Percentiles rank a stretch among this genome's conserved stretches.
Evolutionary conservation across 2,329 filamentous ascomycete species (phyloP).

Genomic region (Ascocoryne sarcoides): DNA sequence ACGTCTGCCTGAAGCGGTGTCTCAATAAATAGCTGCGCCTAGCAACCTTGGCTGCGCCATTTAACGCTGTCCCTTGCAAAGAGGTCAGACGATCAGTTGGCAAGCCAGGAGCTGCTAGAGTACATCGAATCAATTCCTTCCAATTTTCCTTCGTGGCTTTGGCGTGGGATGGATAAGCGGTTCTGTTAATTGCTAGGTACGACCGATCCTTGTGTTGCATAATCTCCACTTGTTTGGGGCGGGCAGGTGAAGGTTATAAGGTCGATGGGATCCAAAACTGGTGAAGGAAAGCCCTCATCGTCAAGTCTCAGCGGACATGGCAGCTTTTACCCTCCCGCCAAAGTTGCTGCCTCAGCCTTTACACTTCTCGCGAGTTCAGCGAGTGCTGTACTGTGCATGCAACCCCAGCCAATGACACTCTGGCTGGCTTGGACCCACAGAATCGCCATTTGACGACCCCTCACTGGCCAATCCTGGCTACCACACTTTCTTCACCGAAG

Average conservation of each 20-base stretch:
- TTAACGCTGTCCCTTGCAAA: slow-evolving; percentile 4
- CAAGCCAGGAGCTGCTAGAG: slow-evolving; percentile 3
- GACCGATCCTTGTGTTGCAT: slow-evolving; percentile 15
- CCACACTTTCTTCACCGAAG: slow-evolving; percentile 1
- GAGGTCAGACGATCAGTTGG: slow-evolving; percentile 16
- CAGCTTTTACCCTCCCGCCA: too few relatives aligned
- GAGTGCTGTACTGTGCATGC: background rate
- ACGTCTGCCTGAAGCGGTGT: slow-evolving; percentile 11
- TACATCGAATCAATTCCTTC: slow-evolving; percentile 11
- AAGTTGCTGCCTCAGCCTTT: slow-evolving; percentile 2
- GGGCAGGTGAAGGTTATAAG: slow-evolving; percentile 12
- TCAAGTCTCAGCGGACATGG: background rate
- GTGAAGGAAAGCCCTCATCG: background rate
- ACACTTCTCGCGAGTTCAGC: slow-evolving; percentile 1
- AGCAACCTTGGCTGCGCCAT: slow-evolving; percentile 9
- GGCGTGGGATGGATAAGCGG: background rate
- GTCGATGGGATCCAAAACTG: slow-evolving; percentile 2
- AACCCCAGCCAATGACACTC: background rate
- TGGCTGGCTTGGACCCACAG: background rate
- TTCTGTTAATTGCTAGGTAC: too few relatives aligned
- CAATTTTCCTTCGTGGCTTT: too few relatives aligned
- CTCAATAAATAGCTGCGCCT: too few relatives aligned
- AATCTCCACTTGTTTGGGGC: slow-evolving; percentile 15
- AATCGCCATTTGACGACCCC: background rate
- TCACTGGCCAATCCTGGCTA: background rate